Evolutionary conservation across 2,329 filamentous ascomycete genomes (phyloP).

Genomic region (Talaromyces sp.): DNA sequence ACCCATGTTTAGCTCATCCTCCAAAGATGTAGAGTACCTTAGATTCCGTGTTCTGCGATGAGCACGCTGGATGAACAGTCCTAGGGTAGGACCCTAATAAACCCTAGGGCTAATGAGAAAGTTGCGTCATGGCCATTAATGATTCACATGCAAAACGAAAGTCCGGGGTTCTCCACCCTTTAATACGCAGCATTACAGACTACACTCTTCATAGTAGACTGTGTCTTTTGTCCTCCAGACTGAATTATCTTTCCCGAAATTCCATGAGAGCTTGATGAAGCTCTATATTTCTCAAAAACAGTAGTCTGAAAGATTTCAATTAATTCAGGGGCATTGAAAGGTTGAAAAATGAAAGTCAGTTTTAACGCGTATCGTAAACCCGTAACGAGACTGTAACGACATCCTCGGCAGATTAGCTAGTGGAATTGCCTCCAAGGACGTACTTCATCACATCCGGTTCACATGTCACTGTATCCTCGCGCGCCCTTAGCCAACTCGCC

Average conservation of each 20-base stretch:
- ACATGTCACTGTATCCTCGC: conserved; percentile 3
- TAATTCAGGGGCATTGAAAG: no score
- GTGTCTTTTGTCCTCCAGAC: no score
- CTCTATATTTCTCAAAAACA: not conserved
- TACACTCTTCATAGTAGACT: no score
- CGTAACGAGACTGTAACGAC: conserved; percentile 4
- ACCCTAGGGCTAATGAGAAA: not conserved
- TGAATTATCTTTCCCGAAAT: no score
- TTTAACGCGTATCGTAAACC: not conserved
- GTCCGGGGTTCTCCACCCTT: conserved; percentile 2
- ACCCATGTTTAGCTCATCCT: not conserved
- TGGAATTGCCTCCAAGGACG: not conserved
- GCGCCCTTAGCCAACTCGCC: not conserved
- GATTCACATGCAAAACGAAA: conserved; percentile 1
- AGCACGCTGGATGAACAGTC: not conserved
- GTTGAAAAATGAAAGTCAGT: not conserved
- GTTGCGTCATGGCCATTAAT: not conserved
- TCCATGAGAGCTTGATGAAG: no score
- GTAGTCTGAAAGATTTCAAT: no score
- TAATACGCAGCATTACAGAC: not conserved
- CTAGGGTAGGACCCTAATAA: not conserved
- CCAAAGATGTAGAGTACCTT: not conserved
- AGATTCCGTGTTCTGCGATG: not conserved
- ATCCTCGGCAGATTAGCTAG: conserved; percentile 12
- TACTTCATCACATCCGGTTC: not conserved